Conservation (phyloP, 768 basidiomycete species). For the Boletus speciosus region DNA sequence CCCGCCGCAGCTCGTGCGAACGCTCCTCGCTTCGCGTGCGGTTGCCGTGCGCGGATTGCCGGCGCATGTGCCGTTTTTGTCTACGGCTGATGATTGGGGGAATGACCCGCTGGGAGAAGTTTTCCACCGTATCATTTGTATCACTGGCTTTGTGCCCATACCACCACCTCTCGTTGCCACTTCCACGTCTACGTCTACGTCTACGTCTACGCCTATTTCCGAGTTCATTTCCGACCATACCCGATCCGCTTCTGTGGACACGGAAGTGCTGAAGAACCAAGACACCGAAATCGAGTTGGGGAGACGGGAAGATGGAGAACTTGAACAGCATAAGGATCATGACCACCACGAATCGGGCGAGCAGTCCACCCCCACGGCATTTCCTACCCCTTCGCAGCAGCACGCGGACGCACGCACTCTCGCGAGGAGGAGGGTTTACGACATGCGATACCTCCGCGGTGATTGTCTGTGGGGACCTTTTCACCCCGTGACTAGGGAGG, state of each 20-base stretch:
- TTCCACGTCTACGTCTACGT: neutral
- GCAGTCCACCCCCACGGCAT: neutral
- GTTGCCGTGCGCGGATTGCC: conserved; percentile 22
- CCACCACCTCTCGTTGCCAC: conserved; percentile 11
- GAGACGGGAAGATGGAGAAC: neutral
- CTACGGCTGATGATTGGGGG: conserved; percentile 21
- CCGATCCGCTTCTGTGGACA: neutral
- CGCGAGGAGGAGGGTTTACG: conserved; percentile 29
- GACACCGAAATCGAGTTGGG: neutral
- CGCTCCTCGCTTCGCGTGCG: conserved; percentile 16
- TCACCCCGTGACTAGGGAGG: conserved; percentile 14
- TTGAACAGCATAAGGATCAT: neutral
- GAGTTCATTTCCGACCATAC: neutral
- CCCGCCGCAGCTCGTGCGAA: conserved; percentile 34
- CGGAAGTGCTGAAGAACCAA: neutral
- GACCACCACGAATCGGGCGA: neutral
- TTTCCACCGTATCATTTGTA: conserved; percentile 43
- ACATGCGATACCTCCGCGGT: conserved; percentile 29
- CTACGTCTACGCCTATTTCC: neutral
- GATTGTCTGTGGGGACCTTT: conserved; percentile 31
- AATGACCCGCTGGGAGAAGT: conserved; percentile 33
- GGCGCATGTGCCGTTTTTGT: conserved; percentile 10
- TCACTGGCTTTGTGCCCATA: conserved; percentile 41
- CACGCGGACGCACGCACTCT: conserved; percentile 25
- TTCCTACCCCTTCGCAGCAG: conserved; percentile 16